Evolutionary conservation across 2,329 filamentous ascomycete species (phyloP).

Genomic region (Colletotrichum euphorbiae): DNA sequence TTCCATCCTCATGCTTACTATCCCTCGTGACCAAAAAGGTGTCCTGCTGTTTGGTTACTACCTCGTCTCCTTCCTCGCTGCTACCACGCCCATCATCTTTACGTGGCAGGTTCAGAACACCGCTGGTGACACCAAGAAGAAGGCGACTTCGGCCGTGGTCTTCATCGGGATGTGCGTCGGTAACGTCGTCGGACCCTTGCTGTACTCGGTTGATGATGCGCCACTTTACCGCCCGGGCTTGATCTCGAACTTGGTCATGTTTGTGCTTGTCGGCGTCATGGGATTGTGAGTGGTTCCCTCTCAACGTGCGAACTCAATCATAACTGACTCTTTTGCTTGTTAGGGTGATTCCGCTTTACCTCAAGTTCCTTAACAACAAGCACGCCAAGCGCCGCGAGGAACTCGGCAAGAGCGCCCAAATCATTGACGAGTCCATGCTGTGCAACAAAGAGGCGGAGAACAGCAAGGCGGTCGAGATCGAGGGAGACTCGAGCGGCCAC

Average conservation of each 20-base stretch:
- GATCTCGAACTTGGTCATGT: conserved; percentile 70
- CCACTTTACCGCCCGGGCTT: conserved; percentile 69
- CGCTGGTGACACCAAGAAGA: conserved; percentile 77
- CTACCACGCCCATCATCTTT: conserved; percentile 67
- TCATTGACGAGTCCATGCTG: conserved; percentile 36
- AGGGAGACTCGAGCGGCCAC: conserved; percentile 33
- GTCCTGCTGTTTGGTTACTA: conserved; percentile 64
- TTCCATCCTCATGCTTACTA: conserved; percentile 60
- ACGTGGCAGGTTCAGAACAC: conserved; percentile 73
- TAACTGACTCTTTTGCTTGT: neutral
- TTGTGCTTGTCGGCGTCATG: conserved; percentile 68
- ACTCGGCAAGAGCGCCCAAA: conserved; percentile 62
- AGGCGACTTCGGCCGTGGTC: conserved; percentile 72
- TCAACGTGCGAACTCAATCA: fast-evolving
- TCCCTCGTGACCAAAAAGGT: conserved; percentile 59
- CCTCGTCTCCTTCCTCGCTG: conserved; percentile 47
- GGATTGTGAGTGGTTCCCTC: conserved; percentile 1
- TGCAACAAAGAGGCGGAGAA: conserved; percentile 31
- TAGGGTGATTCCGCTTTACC: conserved; percentile 54
- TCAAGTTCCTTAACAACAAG: conserved; percentile 64
- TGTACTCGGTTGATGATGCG: conserved; percentile 71
- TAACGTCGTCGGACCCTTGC: conserved; percentile 73
- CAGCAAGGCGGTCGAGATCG: conserved; percentile 43
- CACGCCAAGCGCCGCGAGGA: conserved; percentile 66
- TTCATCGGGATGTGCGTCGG: conserved; percentile 75